Conservation (phyloP, 1,139 yeast species). For the Suhomyces atakaporum region DNA sequence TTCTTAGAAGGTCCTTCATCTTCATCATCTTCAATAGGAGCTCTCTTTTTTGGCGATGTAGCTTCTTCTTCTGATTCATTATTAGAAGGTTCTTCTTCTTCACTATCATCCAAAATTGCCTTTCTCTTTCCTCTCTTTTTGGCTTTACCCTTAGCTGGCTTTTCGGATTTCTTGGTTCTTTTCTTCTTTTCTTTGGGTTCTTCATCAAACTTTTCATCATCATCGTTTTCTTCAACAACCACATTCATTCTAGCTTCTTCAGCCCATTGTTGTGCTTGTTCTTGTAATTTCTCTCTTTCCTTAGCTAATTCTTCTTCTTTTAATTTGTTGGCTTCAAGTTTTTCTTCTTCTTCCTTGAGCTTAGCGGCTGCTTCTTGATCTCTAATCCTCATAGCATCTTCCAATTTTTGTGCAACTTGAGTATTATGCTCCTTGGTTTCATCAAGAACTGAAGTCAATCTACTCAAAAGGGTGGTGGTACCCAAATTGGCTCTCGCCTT, state of each 20-base stretch:
- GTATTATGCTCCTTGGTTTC: conserved; percentile 73
- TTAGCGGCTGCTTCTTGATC: conserved; percentile 55
- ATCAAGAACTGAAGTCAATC: conserved; percentile 66
- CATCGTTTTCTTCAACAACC: conserved; percentile 38
- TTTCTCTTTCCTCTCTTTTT: conserved; percentile 23
- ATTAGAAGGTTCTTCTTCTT: conserved; percentile 20
- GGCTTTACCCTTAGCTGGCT: conserved; percentile 7
- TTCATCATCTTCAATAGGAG: conserved; percentile 12
- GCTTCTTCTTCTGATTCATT: conserved; percentile 13
- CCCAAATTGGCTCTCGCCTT: conserved; percentile 87
- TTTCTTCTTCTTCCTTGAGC: conserved; percentile 39
- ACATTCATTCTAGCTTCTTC: conserved; percentile 49
- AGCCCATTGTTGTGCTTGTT: conserved; percentile 83
- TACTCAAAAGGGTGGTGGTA: conserved; percentile 67
- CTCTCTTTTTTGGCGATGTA: conserved; percentile 16
- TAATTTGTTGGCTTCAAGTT: conserved; percentile 43
- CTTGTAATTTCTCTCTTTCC: conserved; percentile 72
- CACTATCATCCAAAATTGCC: conserved; percentile 24
- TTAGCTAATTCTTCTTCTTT: conserved; percentile 58
- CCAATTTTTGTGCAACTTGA: conserved; percentile 60
- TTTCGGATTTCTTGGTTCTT: conserved; percentile 19
- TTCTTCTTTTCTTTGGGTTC: conserved; percentile 24
- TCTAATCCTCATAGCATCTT: conserved; percentile 69
- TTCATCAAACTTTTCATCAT: conserved; percentile 28
- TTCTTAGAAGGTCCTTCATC: conserved; percentile 23